phyloP scores from a whole-genome alignment of 176 grass and related monocot species.

The Raddia guianensis region DNA sequence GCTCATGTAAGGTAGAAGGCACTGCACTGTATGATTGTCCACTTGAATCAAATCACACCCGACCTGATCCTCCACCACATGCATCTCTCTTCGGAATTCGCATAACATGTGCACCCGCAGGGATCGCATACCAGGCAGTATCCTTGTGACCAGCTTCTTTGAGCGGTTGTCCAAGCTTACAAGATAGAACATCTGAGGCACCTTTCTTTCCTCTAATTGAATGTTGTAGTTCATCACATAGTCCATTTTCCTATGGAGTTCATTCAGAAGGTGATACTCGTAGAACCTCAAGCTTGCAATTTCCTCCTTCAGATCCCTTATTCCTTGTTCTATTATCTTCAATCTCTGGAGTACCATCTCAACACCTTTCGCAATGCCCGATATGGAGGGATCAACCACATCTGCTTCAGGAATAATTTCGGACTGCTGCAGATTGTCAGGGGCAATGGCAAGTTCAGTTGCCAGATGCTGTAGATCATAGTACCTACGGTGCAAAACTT shows the following conservation, averaged over 20 bases:
- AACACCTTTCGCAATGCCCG: slow-evolving; percentile 86
- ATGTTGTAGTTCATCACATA: slow-evolving; percentile 76
- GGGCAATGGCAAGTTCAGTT: slow-evolving; percentile 56
- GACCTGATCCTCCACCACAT: slow-evolving; percentile 86
- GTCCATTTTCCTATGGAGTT: slow-evolving; percentile 87
- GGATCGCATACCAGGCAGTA: slow-evolving; percentile 72
- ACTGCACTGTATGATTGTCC: slow-evolving; percentile 68
- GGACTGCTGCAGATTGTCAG: slow-evolving; percentile 44
- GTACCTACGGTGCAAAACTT: slow-evolving; percentile 79
- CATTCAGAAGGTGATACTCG: slow-evolving; percentile 69
- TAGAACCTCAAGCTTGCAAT: slow-evolving; percentile 86
- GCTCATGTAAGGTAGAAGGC: slow-evolving; percentile 76
- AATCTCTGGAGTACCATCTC: slow-evolving; percentile 89
- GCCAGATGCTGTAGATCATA: slow-evolving; percentile 91
- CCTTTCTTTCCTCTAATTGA: slow-evolving; percentile 78
- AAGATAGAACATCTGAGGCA: slow-evolving; percentile 90
- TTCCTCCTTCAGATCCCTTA: slow-evolving; percentile 85
- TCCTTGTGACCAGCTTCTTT: slow-evolving; percentile 70
- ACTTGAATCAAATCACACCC: slow-evolving; percentile 87
- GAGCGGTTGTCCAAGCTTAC: slow-evolving; percentile 60
- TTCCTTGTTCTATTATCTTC: slow-evolving; percentile 84
- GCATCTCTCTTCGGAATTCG: slow-evolving; percentile 82
- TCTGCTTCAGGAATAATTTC: slow-evolving; percentile 45
- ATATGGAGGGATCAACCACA: slow-evolving; percentile 67
- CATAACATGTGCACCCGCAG: slow-evolving; percentile 83